These are phyloP conservation scores for Capsaspora owczarzaki DNA, from an alignment of 78 protist species.

Conservation along the genomic window DNA sequence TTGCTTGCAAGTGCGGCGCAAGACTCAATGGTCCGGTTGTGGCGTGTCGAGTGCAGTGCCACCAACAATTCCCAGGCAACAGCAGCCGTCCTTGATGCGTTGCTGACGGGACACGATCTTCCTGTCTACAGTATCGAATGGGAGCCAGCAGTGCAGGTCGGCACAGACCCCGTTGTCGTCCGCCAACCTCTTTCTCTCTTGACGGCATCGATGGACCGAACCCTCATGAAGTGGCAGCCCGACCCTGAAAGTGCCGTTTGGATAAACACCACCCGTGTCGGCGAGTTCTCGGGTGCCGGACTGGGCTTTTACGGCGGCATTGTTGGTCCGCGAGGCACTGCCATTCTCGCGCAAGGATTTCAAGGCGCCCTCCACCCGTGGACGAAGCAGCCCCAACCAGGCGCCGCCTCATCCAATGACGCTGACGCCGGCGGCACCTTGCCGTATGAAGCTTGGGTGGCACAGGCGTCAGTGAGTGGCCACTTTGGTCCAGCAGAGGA, in stretches of 20 bases:
- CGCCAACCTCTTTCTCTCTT: conserved; percentile 31
- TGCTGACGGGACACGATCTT: conserved; percentile 50
- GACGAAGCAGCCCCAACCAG: background rate
- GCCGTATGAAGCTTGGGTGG: background rate
- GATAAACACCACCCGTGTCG: conserved; percentile 31
- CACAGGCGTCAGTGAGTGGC: background rate
- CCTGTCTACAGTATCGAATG: conserved; percentile 47
- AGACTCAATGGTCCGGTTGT: background rate
- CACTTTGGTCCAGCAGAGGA: conserved; percentile 2
- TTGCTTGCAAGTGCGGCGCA: background rate
- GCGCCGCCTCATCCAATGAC: background rate
- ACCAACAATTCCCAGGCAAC: background rate
- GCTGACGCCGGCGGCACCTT: too few species aligned
- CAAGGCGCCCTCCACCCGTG: conserved; percentile 30
- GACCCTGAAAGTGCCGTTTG: conserved; percentile 41
- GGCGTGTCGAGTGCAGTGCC: background rate
- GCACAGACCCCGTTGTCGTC: background rate
- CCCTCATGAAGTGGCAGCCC: conserved; percentile 46
- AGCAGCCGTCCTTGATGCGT: conserved; percentile 25
- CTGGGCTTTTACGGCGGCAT: conserved; percentile 12
- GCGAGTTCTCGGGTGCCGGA: conserved; percentile 18
- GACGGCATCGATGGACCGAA: conserved; percentile 55
- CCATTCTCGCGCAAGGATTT: background rate
- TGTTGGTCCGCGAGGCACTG: background rate
- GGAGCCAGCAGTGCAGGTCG: conserved; percentile 17